Evolutionary conservation across 768 basidiomycete genomes (phyloP).

Genomic region (Lanmaoa pseudosensibilis): DNA sequence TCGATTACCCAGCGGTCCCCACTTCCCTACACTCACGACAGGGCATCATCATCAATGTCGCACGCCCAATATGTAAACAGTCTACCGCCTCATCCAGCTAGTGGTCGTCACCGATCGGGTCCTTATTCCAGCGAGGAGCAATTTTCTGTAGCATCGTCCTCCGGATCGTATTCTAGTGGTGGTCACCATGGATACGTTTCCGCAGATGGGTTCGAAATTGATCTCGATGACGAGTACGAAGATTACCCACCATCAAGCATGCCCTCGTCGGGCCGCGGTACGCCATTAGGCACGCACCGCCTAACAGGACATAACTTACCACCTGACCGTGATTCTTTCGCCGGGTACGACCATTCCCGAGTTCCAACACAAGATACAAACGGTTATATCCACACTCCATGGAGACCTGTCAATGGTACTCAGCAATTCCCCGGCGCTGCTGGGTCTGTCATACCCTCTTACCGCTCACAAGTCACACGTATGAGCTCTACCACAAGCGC

Average conservation of each 20-base stretch:
- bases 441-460: conserved; percentile 20
- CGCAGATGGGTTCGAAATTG: conserved; percentile 70
- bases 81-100: conserved; percentile 35
- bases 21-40: conserved; percentile 37
- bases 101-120: conserved; percentile 35
- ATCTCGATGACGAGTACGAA: conserved; percentile 74
- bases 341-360: conserved; percentile 54
- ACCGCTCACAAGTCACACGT: conserved; percentile 49
- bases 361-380: conserved; percentile 70
- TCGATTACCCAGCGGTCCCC: conserved; percentile 35
- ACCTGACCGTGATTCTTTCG: conserved; percentile 51
- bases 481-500: conserved; percentile 45
- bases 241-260: conserved; percentile 59
- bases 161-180: conserved; percentile 30
- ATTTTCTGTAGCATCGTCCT: conserved; percentile 28
- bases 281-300: conserved; percentile 63
- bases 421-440: conserved; percentile 34
- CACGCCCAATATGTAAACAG: conserved; percentile 32
- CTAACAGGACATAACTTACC: conserved; percentile 59
- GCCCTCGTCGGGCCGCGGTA: conserved; percentile 67
- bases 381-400: conserved; percentile 61
- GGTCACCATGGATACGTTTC: conserved; percentile 44
- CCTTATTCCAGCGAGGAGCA: conserved; percentile 44
- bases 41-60: conserved; percentile 37
- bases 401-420: conserved; percentile 53